Evolutionary conservation across 2,329 filamentous ascomycete genomes (phyloP).

Genomic region (Chrysoporthe austroafricana): DNA sequence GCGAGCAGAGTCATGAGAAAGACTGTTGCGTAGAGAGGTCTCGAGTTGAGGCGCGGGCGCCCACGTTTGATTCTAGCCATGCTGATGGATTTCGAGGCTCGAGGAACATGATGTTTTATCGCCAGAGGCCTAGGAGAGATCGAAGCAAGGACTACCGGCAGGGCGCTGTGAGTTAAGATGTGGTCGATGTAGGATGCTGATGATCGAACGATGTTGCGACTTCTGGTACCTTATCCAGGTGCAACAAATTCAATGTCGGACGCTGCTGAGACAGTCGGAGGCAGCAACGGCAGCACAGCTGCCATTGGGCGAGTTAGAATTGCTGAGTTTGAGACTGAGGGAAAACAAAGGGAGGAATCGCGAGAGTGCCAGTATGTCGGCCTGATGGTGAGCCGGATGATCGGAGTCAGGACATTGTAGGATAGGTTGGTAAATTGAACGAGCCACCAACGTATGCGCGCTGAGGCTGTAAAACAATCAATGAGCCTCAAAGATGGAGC

Average conservation of each 20-base stretch:
- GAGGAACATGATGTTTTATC: conserved; percentile 21
- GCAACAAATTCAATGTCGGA: not conserved
- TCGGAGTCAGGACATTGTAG: too few relatives aligned
- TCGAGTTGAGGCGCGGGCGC: conserved; percentile 46
- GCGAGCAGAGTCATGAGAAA: conserved; percentile 52
- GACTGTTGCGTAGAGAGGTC: conserved; percentile 55
- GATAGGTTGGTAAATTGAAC: too few relatives aligned
- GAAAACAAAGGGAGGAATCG: too few relatives aligned
- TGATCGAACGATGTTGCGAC: not conserved
- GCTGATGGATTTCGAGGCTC: conserved; percentile 25
- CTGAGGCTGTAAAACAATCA: too few relatives aligned
- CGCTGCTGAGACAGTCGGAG: conserved; percentile 4
- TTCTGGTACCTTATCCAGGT: not conserved
- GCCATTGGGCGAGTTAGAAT: too few relatives aligned
- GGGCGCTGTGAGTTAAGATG: not conserved
- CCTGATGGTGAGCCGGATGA: too few relatives aligned
- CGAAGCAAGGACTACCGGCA: not conserved
- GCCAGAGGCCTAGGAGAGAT: not conserved
- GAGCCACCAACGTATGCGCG: too few relatives aligned
- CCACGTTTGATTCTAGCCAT: conserved; percentile 37
- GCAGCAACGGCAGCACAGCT: not conserved
- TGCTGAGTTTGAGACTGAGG: too few relatives aligned
- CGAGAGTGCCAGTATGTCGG: too few relatives aligned
- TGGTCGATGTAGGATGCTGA: not conserved
- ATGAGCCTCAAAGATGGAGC: not conserved